Conservation (phyloP, 2,329 filamentous ascomycete genomes). For the Bimuria novae-zelandiae region DNA sequence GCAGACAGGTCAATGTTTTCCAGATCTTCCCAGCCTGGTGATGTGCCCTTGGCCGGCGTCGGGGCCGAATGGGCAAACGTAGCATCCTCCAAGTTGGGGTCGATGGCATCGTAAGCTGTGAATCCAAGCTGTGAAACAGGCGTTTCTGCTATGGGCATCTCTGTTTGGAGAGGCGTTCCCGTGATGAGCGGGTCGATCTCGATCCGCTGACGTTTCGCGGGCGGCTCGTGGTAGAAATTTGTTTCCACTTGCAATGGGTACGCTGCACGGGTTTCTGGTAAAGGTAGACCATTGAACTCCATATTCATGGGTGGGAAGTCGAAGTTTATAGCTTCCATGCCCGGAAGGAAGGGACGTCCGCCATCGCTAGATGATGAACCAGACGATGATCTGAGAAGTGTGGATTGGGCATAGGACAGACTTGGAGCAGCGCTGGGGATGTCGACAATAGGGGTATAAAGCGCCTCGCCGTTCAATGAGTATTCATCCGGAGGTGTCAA, state of each 20-base stretch:
- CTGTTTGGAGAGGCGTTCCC: neutral
- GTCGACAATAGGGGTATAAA: neutral
- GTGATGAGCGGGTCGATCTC: slow-evolving; percentile 14
- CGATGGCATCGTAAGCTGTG: slow-evolving; percentile 4
- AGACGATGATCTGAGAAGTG: neutral
- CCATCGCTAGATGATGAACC: neutral
- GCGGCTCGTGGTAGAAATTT: slow-evolving; percentile 5
- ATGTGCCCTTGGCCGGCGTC: neutral
- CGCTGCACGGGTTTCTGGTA: neutral
- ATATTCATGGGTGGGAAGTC: neutral
- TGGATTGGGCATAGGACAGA: neutral
- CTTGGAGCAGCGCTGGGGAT: neutral
- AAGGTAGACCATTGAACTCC: neutral
- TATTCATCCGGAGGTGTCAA: slow-evolving; percentile 8
- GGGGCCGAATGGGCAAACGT: slow-evolving; percentile 1
- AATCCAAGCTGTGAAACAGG: slow-evolving; percentile 1
- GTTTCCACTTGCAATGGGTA: neutral
- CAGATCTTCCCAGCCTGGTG: neutral
- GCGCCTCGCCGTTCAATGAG: neutral
- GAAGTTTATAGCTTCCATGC: neutral
- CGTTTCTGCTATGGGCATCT: neutral
- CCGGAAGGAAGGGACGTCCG: neutral
- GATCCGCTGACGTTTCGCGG: slow-evolving; percentile 14
- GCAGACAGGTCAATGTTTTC: slow-evolving; percentile 4
- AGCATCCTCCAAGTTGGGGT: slow-evolving; percentile 1